These are phyloP conservation scores for Populus hybrid DNA, from an alignment of 441 rosid species.

Conservation along the genomic window DNA sequence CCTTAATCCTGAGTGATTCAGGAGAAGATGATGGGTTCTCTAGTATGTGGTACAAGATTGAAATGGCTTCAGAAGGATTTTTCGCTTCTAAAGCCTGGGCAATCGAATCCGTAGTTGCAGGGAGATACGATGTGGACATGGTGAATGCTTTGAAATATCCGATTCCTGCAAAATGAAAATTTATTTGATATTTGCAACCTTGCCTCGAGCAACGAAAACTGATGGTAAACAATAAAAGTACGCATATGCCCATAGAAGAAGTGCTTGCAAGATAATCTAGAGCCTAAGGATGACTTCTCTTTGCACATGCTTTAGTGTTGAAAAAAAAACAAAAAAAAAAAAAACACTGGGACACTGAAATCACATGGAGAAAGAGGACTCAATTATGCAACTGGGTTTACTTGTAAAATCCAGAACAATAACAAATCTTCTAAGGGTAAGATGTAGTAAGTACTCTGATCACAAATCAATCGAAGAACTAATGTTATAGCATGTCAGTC, in stretches of 20 bases:
- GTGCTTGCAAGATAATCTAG: too few species aligned
- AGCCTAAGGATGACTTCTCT: too few species aligned
- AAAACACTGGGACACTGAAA: background rate
- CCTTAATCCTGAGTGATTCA: conserved; percentile 74
- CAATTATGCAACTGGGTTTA: background rate
- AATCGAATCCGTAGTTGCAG: conserved; percentile 72
- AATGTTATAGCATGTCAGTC: background rate
- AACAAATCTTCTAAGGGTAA: background rate
- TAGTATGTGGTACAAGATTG: conserved; percentile 60
- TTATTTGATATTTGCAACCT: background rate
- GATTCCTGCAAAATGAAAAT: conserved; percentile 31
- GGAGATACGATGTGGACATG: conserved; percentile 62
- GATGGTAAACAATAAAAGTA: too few species aligned
- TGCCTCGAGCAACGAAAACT: background rate
- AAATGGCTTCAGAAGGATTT: conserved; percentile 58
- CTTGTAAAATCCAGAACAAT: background rate
- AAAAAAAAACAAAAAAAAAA: too few species aligned
- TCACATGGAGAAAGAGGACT: background rate
- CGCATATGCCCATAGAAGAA: too few species aligned
- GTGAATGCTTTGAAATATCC: conserved; percentile 7
- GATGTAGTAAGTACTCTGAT: background rate
- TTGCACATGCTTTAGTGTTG: too few species aligned
- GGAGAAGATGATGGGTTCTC: conserved; percentile 84
- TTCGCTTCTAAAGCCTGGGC: conserved; percentile 71
- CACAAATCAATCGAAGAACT: background rate